Evolutionary conservation across 306 rosid genomes (phyloP).

Genomic region (Acacia crassicarpa): DNA sequence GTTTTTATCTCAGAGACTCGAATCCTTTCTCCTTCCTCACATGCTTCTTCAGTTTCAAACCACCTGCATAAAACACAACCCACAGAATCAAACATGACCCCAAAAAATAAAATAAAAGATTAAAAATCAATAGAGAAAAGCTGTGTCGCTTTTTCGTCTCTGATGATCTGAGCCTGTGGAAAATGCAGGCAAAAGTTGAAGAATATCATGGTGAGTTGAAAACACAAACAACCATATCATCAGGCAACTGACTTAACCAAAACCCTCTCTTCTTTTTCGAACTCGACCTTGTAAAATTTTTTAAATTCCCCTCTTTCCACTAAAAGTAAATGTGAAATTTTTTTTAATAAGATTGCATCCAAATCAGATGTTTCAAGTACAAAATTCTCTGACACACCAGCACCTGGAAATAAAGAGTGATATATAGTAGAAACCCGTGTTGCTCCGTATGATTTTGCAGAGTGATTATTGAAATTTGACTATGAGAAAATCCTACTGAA

Average conservation of each 20-base stretch:
- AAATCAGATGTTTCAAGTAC: not conserved
- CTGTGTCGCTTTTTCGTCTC: not conserved
- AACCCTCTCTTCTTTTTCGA: slow-evolving; percentile 11
- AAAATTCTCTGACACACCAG: slow-evolving; percentile 2
- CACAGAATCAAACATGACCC: slow-evolving; percentile 40
- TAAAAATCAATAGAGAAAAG: not conserved
- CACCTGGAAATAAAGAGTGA: not conserved
- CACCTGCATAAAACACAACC: slow-evolving; percentile 62
- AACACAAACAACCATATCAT: slow-evolving; percentile 1
- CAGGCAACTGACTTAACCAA: not conserved
- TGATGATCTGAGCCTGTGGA: slow-evolving; percentile 2
- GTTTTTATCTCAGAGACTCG: slow-evolving; percentile 46
- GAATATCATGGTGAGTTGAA: not conserved
- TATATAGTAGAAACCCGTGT: not conserved
- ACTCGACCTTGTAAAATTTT: not conserved
- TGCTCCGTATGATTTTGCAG: not conserved
- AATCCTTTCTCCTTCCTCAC: slow-evolving; percentile 71
- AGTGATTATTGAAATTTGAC: not conserved
- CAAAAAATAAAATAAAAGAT: not conserved
- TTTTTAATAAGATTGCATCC: not conserved
- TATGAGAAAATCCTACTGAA: slow-evolving; percentile 39
- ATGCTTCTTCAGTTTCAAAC: slow-evolving; percentile 65
- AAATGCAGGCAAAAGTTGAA: slow-evolving; percentile 18
- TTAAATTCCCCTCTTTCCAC: not conserved
- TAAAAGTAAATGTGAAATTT: not conserved